These are phyloP conservation scores for Leucosporidium scottii DNA, from an alignment of 768 basidiomycete genomes.

Conservation along the genomic window DNA sequence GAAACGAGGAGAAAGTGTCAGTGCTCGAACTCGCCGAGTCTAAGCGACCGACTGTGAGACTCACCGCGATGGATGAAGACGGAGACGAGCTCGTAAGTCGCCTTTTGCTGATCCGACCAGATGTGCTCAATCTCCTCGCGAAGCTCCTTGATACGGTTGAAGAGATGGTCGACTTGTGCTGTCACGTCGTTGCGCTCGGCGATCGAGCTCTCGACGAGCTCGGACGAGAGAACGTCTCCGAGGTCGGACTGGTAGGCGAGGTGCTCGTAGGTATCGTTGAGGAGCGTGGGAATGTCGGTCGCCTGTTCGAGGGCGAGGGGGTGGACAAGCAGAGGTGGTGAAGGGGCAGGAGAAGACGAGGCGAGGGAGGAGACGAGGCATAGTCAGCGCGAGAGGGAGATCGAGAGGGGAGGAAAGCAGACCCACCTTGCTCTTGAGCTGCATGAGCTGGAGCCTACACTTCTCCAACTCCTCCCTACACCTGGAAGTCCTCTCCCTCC, in stretches of 20 bases:
- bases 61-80: constrained; percentile 89
- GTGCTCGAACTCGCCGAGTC: neutral
- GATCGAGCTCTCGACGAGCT: neutral
- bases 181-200: constrained; percentile 53
- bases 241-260: neutral
- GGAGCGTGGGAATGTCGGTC: neutral
- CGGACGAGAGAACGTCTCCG: neutral
- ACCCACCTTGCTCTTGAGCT: constrained; percentile 22
- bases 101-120: constrained; percentile 62
- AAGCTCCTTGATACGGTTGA: neutral
- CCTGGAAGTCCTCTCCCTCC: constrained; percentile 62
- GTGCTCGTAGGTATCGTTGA: constrained; percentile 7
- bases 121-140: constrained; percentile 65
- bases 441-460: constrained; percentile 53
- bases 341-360: no score
- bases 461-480: constrained; percentile 61
- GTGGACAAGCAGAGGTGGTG: neutral
- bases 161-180: constrained; percentile 52
- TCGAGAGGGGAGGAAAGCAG: neutral
- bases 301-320: neutral
- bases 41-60: constrained; percentile 40
- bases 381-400: no score
- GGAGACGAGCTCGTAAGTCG: constrained; percentile 76
- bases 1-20: neutral
- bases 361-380: neutral